Percentiles rank a stretch among this genome's conserved stretches.
Conservation (phyloP, 2,329 filamentous ascomycete genomes). For the Aspergillus sp. region DNA sequence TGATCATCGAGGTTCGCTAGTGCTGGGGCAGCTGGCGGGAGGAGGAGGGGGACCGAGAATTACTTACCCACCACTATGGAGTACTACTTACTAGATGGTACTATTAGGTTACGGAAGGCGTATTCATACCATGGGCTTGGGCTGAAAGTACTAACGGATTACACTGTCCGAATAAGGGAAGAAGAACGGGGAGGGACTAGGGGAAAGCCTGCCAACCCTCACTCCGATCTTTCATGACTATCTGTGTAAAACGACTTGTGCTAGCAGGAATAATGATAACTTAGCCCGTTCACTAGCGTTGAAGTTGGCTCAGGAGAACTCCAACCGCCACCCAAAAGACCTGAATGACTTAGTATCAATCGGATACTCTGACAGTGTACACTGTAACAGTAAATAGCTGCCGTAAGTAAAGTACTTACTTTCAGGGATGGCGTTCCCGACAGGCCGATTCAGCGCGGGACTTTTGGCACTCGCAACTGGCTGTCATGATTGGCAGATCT, state of each 20-base stretch:
- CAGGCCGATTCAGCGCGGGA: constrained; percentile 4
- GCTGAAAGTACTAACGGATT: neutral
- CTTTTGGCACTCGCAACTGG: neutral
- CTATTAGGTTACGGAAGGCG: neutral
- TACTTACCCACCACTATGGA: too few relatives aligned
- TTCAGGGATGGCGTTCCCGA: constrained; percentile 7
- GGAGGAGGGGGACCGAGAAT: neutral
- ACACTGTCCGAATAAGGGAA: neutral
- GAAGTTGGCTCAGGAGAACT: neutral
- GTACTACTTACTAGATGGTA: neutral
- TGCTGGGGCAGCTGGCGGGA: neutral
- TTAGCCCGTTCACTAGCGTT: neutral
- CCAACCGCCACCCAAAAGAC: neutral
- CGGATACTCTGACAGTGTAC: neutral
- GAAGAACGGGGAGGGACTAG: too few relatives aligned
- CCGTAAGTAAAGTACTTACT: neutral
- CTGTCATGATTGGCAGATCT: constrained; percentile 8
- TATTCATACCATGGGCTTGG: too few relatives aligned
- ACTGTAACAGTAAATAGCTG: neutral
- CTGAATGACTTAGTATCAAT: neutral
- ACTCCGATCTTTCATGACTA: neutral
- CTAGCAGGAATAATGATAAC: neutral
- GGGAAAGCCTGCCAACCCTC: neutral
- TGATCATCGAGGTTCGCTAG: neutral
- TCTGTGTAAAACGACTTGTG: neutral